Base-by-base conservation (phyloP, 768 basidiomycete species). In the Suillus tomentosus region DNA sequence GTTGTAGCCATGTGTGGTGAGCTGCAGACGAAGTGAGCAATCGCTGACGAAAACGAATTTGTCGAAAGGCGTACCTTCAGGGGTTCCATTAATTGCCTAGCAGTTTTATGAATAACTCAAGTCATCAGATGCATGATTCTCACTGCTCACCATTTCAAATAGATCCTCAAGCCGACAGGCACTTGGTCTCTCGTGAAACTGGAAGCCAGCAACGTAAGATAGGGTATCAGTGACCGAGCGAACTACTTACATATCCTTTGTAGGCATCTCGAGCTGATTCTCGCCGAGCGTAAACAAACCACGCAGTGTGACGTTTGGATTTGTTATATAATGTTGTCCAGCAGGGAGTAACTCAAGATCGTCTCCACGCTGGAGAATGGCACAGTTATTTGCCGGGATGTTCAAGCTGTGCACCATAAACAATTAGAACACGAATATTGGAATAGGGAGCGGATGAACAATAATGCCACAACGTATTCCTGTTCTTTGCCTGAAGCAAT, bases 101-200 rank as follows among this genome's bases (percentile, higher is more conserved):
- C 22, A 24, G 3, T 27, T 19, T 59, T 19, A 39, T 62, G 19
- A 27, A n/a, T 37, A 42, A 31, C 24, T 9, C 5, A 42, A 59
- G 6, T 27, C 2, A 62, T 40, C 34, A 31, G 10, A 60, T 24
- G 7, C 37, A 34, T 39, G 7, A 31, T n/a, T 27, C 40, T n/a
- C 55, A 66, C 11, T 80, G 82, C 66, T 65, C 48, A 67, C 90
- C 90, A 94, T 74, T 94, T 92, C 58, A 94, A 80, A 72, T 93
- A 94, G 66, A 94, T 88, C 5, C 88, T 92, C 73, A 94, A 77
- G 76, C 87, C 86, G 65, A 93, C 92, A 34, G 92, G 92, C 10
- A 93, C 92, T 78, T 94, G 92, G 68, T 93, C 92, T 47, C 91
- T 87, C 3, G 93, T 93, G 76, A 90, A 94, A 68, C 90, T 90